Conservation (phyloP, 495 filamentous ascomycete species). For the Talaromyces liani region DNA sequence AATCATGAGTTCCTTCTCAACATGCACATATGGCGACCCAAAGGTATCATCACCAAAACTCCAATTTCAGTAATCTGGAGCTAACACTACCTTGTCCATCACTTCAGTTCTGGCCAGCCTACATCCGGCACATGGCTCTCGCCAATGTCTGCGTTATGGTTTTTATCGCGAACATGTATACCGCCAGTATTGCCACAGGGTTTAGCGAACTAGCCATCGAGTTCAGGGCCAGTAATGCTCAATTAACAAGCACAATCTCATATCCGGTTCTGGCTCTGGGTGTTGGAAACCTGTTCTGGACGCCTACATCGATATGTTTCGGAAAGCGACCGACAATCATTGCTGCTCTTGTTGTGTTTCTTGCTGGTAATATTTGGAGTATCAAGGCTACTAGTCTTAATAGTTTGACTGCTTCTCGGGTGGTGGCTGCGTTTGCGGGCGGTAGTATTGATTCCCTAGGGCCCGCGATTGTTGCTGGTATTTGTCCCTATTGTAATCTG, state of each 20-base stretch:
- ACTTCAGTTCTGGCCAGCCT: neutral
- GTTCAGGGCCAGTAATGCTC: constrained; percentile 18
- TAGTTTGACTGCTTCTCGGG: constrained; percentile 21
- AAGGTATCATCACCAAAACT: neutral
- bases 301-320: constrained; percentile 40
- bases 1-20: neutral
- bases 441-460: constrained; percentile 31
- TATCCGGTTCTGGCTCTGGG: constrained; percentile 32
- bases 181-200: constrained; percentile 26
- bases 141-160: constrained; percentile 29
- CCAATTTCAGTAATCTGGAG: neutral
- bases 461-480: constrained; percentile 30
- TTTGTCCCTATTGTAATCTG: neutral
- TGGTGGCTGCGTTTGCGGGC: constrained; percentile 28
- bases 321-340: constrained; percentile 40
- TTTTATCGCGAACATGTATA: constrained; percentile 34
- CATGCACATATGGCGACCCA: neutral
- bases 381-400: constrained; percentile 21
- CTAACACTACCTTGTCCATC: neutral
- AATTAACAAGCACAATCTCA: constrained; percentile 22
- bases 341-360: constrained; percentile 30
- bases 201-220: constrained; percentile 26
- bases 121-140: constrained; percentile 24
- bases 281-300: constrained; percentile 38
- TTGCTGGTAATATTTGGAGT: constrained; percentile 29